Conservation (phyloP, 257 asterid genomes). For the Vinca minor region DNA sequence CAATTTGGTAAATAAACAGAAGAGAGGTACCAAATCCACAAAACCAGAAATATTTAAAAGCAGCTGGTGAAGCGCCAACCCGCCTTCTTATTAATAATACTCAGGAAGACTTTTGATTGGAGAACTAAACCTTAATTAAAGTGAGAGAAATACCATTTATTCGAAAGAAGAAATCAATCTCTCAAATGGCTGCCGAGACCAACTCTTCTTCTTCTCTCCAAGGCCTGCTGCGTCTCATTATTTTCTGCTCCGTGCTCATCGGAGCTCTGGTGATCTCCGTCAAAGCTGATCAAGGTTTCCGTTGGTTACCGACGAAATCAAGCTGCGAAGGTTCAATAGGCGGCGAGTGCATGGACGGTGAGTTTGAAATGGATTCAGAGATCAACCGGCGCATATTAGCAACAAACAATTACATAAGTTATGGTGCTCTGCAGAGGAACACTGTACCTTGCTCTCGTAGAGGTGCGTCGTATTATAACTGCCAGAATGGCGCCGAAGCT, state of each 20-base stretch:
- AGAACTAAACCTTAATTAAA: too few species aligned
- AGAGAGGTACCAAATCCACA: too few species aligned
- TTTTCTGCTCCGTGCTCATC: too few species aligned
- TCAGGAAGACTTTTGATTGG: too few species aligned
- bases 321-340: constrained; percentile 40
- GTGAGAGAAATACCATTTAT: too few species aligned
- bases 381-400: constrained; percentile 61
- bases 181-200: neutral
- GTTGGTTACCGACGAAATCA: constrained; percentile 15
- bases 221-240: neutral
- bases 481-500: constrained; percentile 67
- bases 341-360: constrained; percentile 57
- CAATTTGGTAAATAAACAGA: too few species aligned
- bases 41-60: too few species aligned
- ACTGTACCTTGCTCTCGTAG: constrained; percentile 60
- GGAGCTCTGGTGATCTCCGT: constrained; percentile 10
- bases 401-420: constrained; percentile 67
- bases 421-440: constrained; percentile 78
- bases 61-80: too few species aligned
- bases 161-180: too few species aligned
- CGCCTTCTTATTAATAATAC: too few species aligned
- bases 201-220: constrained; percentile 1
- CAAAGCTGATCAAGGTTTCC: neutral
- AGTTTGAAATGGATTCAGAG: constrained; percentile 57
- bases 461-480: constrained; percentile 92